Evolutionary conservation across 257 asterid species (phyloP), one percentile per base, ranked within the genome.

Genomic region (Verbena officinalis): DNA sequence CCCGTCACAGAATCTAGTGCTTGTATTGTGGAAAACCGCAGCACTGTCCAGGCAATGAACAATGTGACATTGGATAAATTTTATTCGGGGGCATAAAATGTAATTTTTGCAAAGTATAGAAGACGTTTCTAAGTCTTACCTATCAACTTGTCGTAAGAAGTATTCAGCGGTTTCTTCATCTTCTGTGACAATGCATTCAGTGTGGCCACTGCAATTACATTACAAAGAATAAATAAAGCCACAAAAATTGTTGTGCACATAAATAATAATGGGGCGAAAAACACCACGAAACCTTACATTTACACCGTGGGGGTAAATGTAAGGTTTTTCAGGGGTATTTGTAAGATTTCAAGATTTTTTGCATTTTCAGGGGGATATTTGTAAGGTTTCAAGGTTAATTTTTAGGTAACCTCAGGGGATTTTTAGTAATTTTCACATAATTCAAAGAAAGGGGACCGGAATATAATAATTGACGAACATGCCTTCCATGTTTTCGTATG

Each of bases 1-100:
- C 33, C 95, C 95, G 65, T 86, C 95, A 43, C 90, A 83, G 70
- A 86, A 86, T 53, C 95, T 75, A 19, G 95, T 86, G 76, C 95
- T 86, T 31, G 90, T 85, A 44, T 86, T 83, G 70, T 81, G 90
- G 67, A 86, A 81, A 43, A 81, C 88, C 12, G 95, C 95, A 21
- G 95, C 95, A 70, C 95, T 86, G 81, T 59, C 23, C 46, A 52
- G 52, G 56, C 38, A 36, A 73, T n/a, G 44, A 65, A 33, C 30
- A 43, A 31, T 40, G 22, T 49, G 34, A 36, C 21, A 21, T 31
- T 52, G 7, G 62, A 27, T 65, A 19, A 27, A 5, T 27, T 27
- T 27, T 27, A 2, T 27, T 5, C 5, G 2, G 4, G 10, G 11
- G 4, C 7, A 36, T 36, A 7, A 27, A 27, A 27, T 2, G 33